phyloP scores from a whole-genome alignment of 1,284 basidiomycete genomes.

The Schizopora paradoxa region DNA sequence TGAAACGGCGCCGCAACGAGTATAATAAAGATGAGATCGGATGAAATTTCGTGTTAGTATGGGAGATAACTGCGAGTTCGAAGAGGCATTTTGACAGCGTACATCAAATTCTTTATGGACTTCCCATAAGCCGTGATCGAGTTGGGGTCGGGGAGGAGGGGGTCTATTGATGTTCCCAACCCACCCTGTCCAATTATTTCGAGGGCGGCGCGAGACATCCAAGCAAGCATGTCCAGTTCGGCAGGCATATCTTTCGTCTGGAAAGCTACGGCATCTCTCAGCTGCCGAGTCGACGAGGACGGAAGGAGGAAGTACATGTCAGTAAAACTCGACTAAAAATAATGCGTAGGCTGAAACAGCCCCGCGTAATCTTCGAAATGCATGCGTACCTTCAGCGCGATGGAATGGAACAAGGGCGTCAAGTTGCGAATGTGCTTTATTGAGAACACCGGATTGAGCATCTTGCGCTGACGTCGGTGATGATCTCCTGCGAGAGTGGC shows the following conservation, averaged over 20 bases:
- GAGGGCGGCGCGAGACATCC: constrained; percentile 18
- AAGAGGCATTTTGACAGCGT: neutral
- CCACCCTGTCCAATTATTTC: constrained; percentile 17
- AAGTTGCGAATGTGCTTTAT: constrained; percentile 18
- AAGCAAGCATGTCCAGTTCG: constrained; percentile 17
- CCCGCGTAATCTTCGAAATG: too few relatives aligned
- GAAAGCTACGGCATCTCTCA: constrained; percentile 13
- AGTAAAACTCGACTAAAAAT: neutral
- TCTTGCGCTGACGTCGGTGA: constrained; percentile 17
- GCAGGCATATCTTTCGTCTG: constrained; percentile 11
- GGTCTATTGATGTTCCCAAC: constrained; percentile 17
- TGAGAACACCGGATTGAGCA: constrained; percentile 19
- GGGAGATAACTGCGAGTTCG: neutral
- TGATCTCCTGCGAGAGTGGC: constrained; percentile 16
- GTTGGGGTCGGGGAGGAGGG: constrained; percentile 12
- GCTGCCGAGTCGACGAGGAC: too few relatives aligned
- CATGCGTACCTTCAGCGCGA: constrained; percentile 15
- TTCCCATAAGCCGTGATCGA: constrained; percentile 16
- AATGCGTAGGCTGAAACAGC: constrained; percentile 1
- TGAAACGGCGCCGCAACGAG: neutral
- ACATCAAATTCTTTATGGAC: constrained; percentile 18
- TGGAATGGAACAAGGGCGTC: constrained; percentile 14
- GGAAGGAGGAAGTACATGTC: too few relatives aligned
- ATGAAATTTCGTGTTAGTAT: neutral
- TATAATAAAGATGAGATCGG: neutral